These are phyloP conservation scores for Pochonia chlamydosporia DNA, from an alignment of 2,329 filamentous ascomycete genomes.

Conservation along the genomic window DNA sequence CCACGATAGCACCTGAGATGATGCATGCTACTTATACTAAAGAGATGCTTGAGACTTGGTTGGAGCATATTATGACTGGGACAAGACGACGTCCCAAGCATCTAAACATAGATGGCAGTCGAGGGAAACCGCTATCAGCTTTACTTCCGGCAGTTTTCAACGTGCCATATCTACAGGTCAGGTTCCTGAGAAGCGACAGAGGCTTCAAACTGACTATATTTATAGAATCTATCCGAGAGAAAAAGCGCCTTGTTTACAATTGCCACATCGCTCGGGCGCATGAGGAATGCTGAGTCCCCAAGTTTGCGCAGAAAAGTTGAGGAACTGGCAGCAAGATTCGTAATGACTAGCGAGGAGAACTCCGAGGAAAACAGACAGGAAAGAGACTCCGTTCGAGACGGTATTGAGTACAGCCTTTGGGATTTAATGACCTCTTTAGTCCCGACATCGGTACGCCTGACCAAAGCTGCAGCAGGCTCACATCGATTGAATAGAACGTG, in stretches of 20 bases:
- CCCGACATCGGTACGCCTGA: neutral
- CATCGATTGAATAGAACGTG: too few relatives aligned
- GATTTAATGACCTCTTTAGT: slow-evolving; percentile 16
- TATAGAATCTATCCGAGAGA: slow-evolving; percentile 20
- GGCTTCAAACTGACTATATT: slow-evolving; percentile 5
- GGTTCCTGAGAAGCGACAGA: neutral
- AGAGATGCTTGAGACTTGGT: slow-evolving; percentile 8
- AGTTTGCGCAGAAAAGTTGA: slow-evolving; percentile 23
- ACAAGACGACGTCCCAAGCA: slow-evolving; percentile 15
- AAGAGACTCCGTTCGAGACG: neutral
- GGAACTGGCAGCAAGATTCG: neutral
- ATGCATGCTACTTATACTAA: neutral
- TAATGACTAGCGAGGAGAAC: neutral
- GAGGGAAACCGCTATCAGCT: slow-evolving; percentile 17
- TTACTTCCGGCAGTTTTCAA: slow-evolving; percentile 31
- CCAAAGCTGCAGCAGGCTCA: too few relatives aligned
- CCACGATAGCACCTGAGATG: neutral
- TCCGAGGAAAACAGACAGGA: neutral
- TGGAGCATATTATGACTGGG: slow-evolving; percentile 22
- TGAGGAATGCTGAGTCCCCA: slow-evolving; percentile 29
- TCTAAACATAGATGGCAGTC: slow-evolving; percentile 12
- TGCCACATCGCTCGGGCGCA: slow-evolving; percentile 23
- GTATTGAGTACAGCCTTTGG: slow-evolving; percentile 18
- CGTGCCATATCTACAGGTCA: slow-evolving; percentile 28
- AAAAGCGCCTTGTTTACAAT: slow-evolving; percentile 22